Evolutionary conservation across 495 filamentous ascomycete species (phyloP), one percentile per base, ranked within the genome.

Genomic region (Haplographium delicatum): DNA sequence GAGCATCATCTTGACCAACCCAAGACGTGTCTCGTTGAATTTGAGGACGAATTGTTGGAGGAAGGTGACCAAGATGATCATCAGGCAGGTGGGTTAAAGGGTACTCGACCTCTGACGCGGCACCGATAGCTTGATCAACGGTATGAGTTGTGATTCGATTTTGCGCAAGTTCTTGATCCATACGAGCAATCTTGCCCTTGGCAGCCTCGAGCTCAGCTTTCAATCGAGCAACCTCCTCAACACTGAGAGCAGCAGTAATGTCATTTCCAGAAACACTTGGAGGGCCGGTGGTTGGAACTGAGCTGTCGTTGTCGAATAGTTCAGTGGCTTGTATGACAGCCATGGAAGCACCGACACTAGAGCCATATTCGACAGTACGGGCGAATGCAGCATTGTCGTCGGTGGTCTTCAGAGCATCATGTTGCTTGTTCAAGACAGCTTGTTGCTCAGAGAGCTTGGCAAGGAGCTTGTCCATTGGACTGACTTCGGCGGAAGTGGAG

Each of bases 101-200:
- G 45, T 50, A 50, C 42, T 85, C 82, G 19, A 68, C 69, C 34
- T 80, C 78, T 25, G 78, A 78, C 8, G 80, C 68, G 51, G 80
- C 73, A 9, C 82, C 84, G 48, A 89, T 73, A 47, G 80, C 79
- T 61, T 88, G 81, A 47, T 89, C 84, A 39, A 89, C 54, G 11
- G 84, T 89, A 60, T 88, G 83, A 62, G 84, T 86, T 39, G 81
- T 82, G 60, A 81, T 80, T 35, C 88, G 87, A 8, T 74, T 85
- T 51, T 91, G 85, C 22, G 84, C 75, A 47, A 96, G 76, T 65
- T 96, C 89, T 50, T 90, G 80, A 53, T 89, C 88, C 66, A 95
- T 85, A 15, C 81, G 74, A 47, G 81, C 84, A 64, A 98, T 90
- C 54, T 82, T 85, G 58, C 78, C 81, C 55, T 87, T 85, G 19